Conservation (phyloP, 2,329 filamentous ascomycete species). For the Arthrobotrys megalospora region DNA sequence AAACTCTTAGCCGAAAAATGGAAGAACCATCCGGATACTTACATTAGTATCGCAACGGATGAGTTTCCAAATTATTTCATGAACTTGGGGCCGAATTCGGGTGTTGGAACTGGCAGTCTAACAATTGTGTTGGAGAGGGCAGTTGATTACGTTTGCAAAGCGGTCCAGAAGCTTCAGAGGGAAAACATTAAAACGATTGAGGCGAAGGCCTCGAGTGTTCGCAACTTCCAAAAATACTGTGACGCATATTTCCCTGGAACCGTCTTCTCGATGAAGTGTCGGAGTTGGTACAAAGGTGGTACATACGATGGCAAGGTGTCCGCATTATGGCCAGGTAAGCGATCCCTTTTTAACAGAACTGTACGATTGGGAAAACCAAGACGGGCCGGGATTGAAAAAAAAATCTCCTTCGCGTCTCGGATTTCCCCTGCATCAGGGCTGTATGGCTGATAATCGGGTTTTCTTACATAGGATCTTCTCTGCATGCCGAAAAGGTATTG, state of each 20-base stretch:
- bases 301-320: slow-evolving; percentile 69
- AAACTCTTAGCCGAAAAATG: slow-evolving; percentile 71
- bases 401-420: slow-evolving; percentile 32
- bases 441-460: slow-evolving; percentile 8
- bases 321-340: slow-evolving; percentile 69
- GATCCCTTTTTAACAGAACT: not conserved
- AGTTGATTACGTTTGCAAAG: slow-evolving; percentile 70
- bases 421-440: slow-evolving; percentile 5
- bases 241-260: slow-evolving; percentile 71
- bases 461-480: slow-evolving; percentile 35
- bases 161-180: slow-evolving; percentile 70
- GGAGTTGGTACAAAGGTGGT: slow-evolving; percentile 72
- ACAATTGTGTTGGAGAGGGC: slow-evolving; percentile 70
- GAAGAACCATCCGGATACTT: slow-evolving; percentile 70
- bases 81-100: slow-evolving; percentile 71
- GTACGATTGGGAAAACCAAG: slow-evolving; percentile 19
- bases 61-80: slow-evolving; percentile 74
- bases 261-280: slow-evolving; percentile 71
- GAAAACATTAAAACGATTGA: slow-evolving; percentile 68
- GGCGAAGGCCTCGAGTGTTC: slow-evolving; percentile 69
- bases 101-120: slow-evolving; percentile 70
- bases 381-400: slow-evolving; percentile 4
- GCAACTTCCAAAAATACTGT: slow-evolving; percentile 70
- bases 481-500: slow-evolving; percentile 52
- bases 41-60: slow-evolving; percentile 72